Evolutionary conservation across 228 moss, liverwort and hornwort species (phyloP).

Genomic region (Sphagnum fallax): DNA sequence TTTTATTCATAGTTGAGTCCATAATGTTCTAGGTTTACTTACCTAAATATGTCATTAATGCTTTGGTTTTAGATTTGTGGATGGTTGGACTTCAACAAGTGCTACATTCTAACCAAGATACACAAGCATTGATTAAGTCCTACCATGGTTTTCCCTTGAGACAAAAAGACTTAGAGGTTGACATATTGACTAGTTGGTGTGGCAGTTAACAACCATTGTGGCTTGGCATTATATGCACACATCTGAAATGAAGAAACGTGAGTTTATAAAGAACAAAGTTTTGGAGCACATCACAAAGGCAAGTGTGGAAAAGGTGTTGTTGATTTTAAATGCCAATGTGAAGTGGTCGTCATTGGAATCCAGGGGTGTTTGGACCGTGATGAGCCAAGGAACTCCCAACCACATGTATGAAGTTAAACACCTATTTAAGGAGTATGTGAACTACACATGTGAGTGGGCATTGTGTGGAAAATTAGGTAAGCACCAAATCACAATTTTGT

Average conservation of each 20-base stretch:
- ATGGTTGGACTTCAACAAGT: no score
- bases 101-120: no score
- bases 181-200: background rate
- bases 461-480: background rate
- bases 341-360: background rate
- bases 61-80: no score
- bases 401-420: background rate
- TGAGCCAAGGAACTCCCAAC: background rate
- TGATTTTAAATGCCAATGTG: background rate
- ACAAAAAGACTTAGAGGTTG: background rate
- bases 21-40: no score
- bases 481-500: background rate
- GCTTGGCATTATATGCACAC: background rate
- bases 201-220: background rate
- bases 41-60: no score
- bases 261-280: background rate
- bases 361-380: background rate
- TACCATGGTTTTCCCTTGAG: background rate
- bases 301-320: background rate
- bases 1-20: no score
- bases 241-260: background rate
- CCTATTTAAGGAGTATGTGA: background rate
- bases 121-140: no score
- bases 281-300: background rate
- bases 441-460: background rate